Conservation (phyloP, 192 early-diverging fungal species). For the Geranomyces michiganensis region DNA sequence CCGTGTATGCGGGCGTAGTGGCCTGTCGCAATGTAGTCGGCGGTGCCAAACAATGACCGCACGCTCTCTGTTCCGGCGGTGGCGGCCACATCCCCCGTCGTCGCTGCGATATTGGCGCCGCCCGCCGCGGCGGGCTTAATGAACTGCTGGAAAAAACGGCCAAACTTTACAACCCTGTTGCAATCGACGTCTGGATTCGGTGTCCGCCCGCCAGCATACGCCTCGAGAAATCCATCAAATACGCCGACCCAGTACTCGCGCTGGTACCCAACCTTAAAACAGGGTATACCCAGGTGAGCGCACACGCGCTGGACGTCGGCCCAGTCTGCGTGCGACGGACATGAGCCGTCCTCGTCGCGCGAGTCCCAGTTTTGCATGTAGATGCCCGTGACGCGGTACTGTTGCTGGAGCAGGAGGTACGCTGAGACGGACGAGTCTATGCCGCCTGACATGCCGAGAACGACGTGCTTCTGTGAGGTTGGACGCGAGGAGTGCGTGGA, state of each 20-base stretch:
- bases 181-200: slow-evolving; percentile 95
- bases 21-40: slow-evolving; percentile 65
- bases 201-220: slow-evolving; percentile 62
- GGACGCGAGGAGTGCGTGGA: too few species aligned
- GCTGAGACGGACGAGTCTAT: slow-evolving; percentile 92
- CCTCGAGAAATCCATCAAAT: slow-evolving; percentile 79
- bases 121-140: slow-evolving; percentile 1
- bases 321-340: slow-evolving; percentile 78
- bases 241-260: slow-evolving; percentile 92
- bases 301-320: slow-evolving; percentile 76
- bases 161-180: slow-evolving; percentile 94
- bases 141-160: slow-evolving; percentile 70
- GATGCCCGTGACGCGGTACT: slow-evolving; percentile 70
- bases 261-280: slow-evolving; percentile 70
- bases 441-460: slow-evolving; percentile 90
- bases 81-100: not conserved
- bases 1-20: slow-evolving; percentile 62
- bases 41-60: not conserved
- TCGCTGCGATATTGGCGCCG: not conserved
- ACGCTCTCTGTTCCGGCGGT: not conserved
- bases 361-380: slow-evolving; percentile 98
- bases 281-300: slow-evolving; percentile 66
- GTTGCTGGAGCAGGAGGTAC: slow-evolving; percentile 66
- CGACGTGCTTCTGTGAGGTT: slow-evolving; percentile 53
- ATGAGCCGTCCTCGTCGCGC: slow-evolving; percentile 71